Evolutionary conservation across 2,329 filamentous ascomycete genomes (phyloP).

Genomic region (Phyllosticta paracitricarpa): DNA sequence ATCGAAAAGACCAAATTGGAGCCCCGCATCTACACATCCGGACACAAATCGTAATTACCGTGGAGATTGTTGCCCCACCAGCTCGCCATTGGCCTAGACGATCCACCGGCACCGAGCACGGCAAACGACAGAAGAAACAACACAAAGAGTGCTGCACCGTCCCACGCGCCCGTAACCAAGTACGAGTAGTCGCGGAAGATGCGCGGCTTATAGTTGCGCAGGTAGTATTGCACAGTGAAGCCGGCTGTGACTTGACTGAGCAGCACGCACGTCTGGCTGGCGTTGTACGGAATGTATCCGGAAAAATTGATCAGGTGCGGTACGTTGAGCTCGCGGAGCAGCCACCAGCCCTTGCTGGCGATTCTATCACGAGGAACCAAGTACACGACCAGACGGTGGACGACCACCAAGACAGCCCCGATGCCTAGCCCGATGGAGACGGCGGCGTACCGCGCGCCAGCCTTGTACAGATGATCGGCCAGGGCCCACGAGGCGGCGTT

Average conservation of each 20-base stretch:
- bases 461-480: conserved; percentile 44
- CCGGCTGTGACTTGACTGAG: conserved; percentile 34
- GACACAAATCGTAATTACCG: not conserved
- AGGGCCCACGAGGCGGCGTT: conserved; percentile 36
- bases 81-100: not conserved
- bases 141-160: conserved; percentile 40
- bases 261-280: conserved; percentile 46
- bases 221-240: conserved; percentile 43
- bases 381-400: not conserved
- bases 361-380: not conserved
- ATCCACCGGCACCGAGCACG: conserved; percentile 36
- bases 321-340: conserved; percentile 36
- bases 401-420: not conserved
- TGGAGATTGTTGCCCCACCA: not conserved
- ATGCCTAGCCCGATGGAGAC: not conserved
- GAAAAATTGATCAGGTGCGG: conserved; percentile 46
- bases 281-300: conserved; percentile 46
- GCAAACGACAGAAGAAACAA: conserved; percentile 48
- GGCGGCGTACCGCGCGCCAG: not conserved
- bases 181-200: conserved; percentile 47
- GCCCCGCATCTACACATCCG: not conserved
- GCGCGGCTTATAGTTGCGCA: conserved; percentile 42
- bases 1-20: too few species aligned
- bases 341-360: conserved; percentile 18
- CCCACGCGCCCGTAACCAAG: conserved; percentile 43